phyloP scores from a whole-genome alignment of 2,329 filamentous ascomycete genomes.

The Allantophomopsis cytisporea region DNA sequence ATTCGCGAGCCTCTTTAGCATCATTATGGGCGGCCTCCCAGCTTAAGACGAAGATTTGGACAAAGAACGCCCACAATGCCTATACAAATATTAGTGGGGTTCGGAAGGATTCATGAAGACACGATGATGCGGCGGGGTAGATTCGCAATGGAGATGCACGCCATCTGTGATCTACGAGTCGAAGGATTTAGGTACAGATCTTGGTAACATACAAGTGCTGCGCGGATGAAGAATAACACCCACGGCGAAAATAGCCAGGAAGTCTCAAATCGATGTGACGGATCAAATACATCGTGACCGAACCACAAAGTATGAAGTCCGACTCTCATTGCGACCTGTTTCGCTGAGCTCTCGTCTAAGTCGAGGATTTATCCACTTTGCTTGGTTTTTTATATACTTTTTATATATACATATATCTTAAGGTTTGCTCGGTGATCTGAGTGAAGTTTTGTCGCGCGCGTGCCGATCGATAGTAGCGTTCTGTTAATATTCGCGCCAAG shows the following conservation, averaged over 20 bases:
- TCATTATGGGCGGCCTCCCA: constrained; percentile 42
- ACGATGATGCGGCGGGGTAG: not conserved
- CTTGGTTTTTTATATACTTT: too few relatives aligned
- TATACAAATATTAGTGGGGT: constrained; percentile 10
- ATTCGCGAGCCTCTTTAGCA: constrained; percentile 25
- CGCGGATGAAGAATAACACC: constrained; percentile 42
- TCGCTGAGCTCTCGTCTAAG: too few relatives aligned
- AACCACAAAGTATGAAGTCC: constrained; percentile 2
- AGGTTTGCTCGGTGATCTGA: too few relatives aligned
- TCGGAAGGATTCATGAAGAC: constrained; percentile 4
- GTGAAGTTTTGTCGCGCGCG: too few relatives aligned
- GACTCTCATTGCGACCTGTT: too few relatives aligned
- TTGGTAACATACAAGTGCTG: constrained; percentile 31
- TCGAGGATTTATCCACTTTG: too few relatives aligned
- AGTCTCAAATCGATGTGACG: constrained; percentile 55
- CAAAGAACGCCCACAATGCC: constrained; percentile 55
- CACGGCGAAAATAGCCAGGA: constrained; percentile 67
- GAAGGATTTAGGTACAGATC: constrained; percentile 10
- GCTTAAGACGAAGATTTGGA: constrained; percentile 55
- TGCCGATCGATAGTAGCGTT: too few relatives aligned
- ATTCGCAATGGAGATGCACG: not conserved
- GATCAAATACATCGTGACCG: constrained; percentile 16
- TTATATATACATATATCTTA: too few relatives aligned
- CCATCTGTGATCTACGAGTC: not conserved
- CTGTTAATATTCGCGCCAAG: too few relatives aligned